Conservation (phyloP, 768 basidiomycete species). For the Dendrothele bispora region DNA sequence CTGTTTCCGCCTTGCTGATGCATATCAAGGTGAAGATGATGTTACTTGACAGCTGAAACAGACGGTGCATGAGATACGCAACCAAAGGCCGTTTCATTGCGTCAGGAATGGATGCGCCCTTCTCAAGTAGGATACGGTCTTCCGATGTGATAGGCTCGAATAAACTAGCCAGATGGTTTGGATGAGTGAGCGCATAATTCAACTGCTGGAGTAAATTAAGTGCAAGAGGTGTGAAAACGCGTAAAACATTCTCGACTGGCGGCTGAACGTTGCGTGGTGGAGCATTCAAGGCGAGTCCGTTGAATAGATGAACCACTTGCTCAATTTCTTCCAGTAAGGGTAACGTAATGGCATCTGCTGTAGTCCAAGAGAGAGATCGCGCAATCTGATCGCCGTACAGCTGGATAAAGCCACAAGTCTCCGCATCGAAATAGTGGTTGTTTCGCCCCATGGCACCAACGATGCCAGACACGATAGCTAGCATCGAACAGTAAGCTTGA, state of each 20-base stretch:
- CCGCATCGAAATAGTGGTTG: slow-evolving; percentile 79
- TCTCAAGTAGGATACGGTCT: slow-evolving; percentile 69
- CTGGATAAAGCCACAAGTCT: slow-evolving; percentile 84
- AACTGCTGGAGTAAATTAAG: slow-evolving; percentile 81
- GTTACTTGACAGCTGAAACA: slow-evolving; percentile 71
- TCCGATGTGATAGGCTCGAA: slow-evolving; percentile 79
- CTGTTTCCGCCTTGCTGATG: slow-evolving; percentile 67
- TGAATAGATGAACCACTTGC: slow-evolving; percentile 75
- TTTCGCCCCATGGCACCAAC: slow-evolving; percentile 60
- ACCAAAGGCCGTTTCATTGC: slow-evolving; percentile 70
- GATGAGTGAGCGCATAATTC: slow-evolving; percentile 89
- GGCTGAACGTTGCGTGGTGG: slow-evolving; percentile 46
- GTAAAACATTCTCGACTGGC: slow-evolving; percentile 62
- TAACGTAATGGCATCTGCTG: slow-evolving; percentile 73
- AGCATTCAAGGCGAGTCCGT: slow-evolving; percentile 63
- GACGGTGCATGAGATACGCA: slow-evolving; percentile 65
- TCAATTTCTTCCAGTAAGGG: slow-evolving; percentile 83
- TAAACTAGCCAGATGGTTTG: slow-evolving; percentile 80
- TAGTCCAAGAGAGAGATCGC: slow-evolving; percentile 78
- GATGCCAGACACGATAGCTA: slow-evolving; percentile 75
- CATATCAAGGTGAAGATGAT: slow-evolving; percentile 69
- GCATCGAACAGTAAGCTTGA: slow-evolving; percentile 79
- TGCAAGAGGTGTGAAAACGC: slow-evolving; percentile 66
- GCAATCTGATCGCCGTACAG: slow-evolving; percentile 81
- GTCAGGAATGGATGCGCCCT: slow-evolving; percentile 57